Conservation (phyloP, 768 basidiomycete genomes). For the Pluteus cervinus region DNA sequence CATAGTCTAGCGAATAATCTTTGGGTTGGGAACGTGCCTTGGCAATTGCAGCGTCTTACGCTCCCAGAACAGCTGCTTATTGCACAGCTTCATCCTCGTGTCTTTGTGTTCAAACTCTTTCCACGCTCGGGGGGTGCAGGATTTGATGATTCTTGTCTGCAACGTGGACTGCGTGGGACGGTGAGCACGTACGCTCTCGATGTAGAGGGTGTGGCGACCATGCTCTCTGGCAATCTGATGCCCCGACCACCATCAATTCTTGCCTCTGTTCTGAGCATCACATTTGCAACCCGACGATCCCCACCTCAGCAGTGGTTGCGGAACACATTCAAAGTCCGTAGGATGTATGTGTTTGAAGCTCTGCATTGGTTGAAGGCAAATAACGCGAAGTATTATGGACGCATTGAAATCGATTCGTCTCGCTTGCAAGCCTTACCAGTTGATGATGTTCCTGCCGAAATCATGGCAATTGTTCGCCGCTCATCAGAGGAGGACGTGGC, state of each 20-base stretch:
- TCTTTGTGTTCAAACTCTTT: slow-evolving; percentile 29
- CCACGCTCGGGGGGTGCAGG: too few relatives aligned
- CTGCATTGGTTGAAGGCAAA: slow-evolving; percentile 28
- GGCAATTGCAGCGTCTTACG: slow-evolving; percentile 20
- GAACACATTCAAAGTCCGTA: slow-evolving; percentile 24
- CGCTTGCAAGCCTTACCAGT: slow-evolving; percentile 19
- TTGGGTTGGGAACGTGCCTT: slow-evolving; percentile 31
- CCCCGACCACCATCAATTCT: slow-evolving; percentile 22
- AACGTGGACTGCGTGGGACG: slow-evolving; percentile 27
- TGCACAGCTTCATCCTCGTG: slow-evolving; percentile 20
- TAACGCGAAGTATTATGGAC: slow-evolving; percentile 24
- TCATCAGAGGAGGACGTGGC: slow-evolving; percentile 9
- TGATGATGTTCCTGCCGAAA: slow-evolving; percentile 26
- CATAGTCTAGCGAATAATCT: slow-evolving; percentile 23
- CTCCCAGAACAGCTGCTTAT: slow-evolving; percentile 32
- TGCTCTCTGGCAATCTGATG: slow-evolving; percentile 29
- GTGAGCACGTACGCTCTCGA: slow-evolving; percentile 25
- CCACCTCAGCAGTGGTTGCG: slow-evolving; percentile 21
- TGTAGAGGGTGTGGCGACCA: slow-evolving; percentile 16
- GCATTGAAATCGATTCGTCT: slow-evolving; percentile 17
- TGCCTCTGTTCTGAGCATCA: slow-evolving; percentile 24
- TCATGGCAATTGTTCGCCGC: slow-evolving; percentile 13
- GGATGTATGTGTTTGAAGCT: slow-evolving; percentile 19
- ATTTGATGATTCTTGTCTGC: too few relatives aligned
- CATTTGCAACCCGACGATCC: slow-evolving; percentile 25